A percentile compares a stretch with the other conserved stretches of the same genome.
These are phyloP conservation scores for Choanephora cucurbitarum DNA, from an alignment of 371 early-diverging fungal genomes.

Conservation along the genomic window DNA sequence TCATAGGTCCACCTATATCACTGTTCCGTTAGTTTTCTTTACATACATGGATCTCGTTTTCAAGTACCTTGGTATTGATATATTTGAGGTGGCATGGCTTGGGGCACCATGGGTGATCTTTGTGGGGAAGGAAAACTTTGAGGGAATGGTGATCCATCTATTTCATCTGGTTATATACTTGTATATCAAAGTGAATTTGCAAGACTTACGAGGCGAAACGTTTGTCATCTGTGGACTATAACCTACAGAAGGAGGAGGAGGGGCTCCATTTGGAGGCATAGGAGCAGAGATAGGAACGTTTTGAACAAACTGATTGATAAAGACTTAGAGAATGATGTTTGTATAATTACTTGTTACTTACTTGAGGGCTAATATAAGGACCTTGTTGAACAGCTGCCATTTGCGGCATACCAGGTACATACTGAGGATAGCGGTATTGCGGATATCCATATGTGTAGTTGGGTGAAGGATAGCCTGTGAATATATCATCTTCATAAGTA, in stretches of 20 bases:
- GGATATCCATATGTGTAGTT: slow-evolving; percentile 51
- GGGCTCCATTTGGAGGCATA: slow-evolving; percentile 38
- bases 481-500: slow-evolving; percentile 42
- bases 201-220: slow-evolving; percentile 48
- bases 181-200: not conserved
- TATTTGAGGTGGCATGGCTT: slow-evolving; percentile 54
- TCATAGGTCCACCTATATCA: slow-evolving; percentile 50
- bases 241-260: slow-evolving; percentile 38
- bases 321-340: too few species aligned
- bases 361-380: slow-evolving; percentile 52
- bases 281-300: slow-evolving; percentile 41
- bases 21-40: too few species aligned
- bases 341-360: slow-evolving; percentile 10
- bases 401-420: slow-evolving; percentile 42
- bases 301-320: slow-evolving; percentile 34
- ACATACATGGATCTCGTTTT: too few species aligned
- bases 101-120: slow-evolving; percentile 53
- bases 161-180: not conserved
- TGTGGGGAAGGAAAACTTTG: slow-evolving; percentile 54
- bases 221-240: slow-evolving; percentile 53
- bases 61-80: slow-evolving; percentile 60
- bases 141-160: slow-evolving; percentile 50
- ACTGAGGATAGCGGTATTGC: slow-evolving; percentile 48
- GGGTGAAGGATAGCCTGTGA: slow-evolving; percentile 39
- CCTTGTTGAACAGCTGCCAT: slow-evolving; percentile 43